Conservation (phyloP, 441 rosid genomes). For the Aquilaria agallochum region DNA sequence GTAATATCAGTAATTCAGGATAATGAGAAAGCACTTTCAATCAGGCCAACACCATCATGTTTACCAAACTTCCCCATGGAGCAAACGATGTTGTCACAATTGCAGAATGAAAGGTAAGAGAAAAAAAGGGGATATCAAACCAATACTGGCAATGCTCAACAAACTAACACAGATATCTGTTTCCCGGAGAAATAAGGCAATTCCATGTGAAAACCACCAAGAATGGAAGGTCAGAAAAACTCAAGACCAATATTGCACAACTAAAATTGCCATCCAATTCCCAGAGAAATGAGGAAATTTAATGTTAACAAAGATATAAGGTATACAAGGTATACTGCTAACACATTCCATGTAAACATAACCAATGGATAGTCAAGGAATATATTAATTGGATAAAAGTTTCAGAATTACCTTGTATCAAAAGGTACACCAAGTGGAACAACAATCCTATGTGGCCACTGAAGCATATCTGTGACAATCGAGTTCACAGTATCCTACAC, state of each 20-base stretch:
- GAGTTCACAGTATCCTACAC: slow-evolving; percentile 80
- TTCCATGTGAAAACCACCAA: no score
- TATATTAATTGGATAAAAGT: slow-evolving; percentile 2
- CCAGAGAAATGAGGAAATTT: no score
- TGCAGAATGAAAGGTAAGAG: not conserved
- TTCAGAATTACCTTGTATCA: slow-evolving; percentile 59
- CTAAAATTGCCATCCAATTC: no score
- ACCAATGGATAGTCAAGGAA: no score
- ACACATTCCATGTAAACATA: no score
- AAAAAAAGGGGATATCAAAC: not conserved
- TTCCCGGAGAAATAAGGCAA: no score
- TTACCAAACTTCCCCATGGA: not conserved
- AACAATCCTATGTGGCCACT: slow-evolving; percentile 98
- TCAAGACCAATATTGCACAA: no score
- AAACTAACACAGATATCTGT: no score
- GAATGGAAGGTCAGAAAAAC: no score
- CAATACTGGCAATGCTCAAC: no score
- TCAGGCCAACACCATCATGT: not conserved
- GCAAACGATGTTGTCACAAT: not conserved
- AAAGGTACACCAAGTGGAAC: slow-evolving; percentile 95
- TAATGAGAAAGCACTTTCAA: not conserved
- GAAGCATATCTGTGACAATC: slow-evolving; percentile 87
- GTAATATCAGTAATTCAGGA: not conserved
- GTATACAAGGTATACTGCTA: no score
- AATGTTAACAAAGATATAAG: no score